A percentile compares a stretch with the other conserved stretches of the same genome.
These are phyloP conservation scores for Pleurotus eryngii DNA, from an alignment of 768 basidiomycete genomes.

Conservation along the genomic window DNA sequence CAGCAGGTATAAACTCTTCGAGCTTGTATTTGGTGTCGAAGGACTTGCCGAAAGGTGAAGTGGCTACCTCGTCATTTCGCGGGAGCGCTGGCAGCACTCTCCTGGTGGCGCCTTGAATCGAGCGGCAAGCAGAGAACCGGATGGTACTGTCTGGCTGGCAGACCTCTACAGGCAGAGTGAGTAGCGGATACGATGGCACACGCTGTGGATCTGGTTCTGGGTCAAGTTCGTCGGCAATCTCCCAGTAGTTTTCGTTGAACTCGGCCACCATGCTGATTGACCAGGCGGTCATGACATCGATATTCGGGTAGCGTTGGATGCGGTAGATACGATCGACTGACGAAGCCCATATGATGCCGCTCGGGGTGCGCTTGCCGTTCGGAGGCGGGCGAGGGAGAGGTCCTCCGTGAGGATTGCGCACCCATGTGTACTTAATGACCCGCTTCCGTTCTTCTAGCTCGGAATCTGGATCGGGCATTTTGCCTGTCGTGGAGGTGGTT, in stretches of 20 bases:
- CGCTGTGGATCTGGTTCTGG: neutral
- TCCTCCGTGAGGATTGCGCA: neutral
- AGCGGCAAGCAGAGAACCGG: neutral
- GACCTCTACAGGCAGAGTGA: neutral
- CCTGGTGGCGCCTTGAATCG: neutral
- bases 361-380: neutral
- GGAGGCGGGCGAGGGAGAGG: conserved; percentile 2
- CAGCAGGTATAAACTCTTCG: conserved; percentile 1
- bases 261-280: conserved; percentile 1
- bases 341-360: conserved; percentile 3
- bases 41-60: neutral
- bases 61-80: neutral
- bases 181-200: neutral
- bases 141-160: neutral
- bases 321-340: neutral
- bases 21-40: neutral
- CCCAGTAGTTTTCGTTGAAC: conserved; percentile 1
- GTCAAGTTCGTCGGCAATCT: neutral
- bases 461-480: neutral
- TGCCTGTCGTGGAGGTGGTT: too few relatives aligned
- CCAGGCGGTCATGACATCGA: neutral
- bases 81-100: neutral
- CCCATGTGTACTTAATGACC: neutral
- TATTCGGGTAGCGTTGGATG: neutral
- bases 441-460: neutral